phyloP scores from a whole-genome alignment of 148 eudicot genomes.

The Arbutus unedo region DNA sequence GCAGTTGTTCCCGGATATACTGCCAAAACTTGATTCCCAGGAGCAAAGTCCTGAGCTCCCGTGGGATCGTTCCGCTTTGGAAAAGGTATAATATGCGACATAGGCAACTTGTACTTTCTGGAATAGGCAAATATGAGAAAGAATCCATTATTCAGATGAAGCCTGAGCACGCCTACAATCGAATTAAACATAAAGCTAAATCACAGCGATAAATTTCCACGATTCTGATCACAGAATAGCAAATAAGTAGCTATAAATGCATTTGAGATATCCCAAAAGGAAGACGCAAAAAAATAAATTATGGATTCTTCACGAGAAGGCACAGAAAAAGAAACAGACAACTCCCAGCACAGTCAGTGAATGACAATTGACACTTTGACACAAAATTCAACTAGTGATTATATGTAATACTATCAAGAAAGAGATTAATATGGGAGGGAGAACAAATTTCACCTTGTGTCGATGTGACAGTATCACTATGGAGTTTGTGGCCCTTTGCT shows the following conservation, averaged over 20 bases:
- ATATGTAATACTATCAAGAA: background rate
- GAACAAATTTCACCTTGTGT: background rate
- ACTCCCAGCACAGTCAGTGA: background rate
- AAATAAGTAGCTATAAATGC: background rate
- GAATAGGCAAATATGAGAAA: slow-evolving; percentile 9
- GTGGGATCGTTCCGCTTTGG: slow-evolving; percentile 77
- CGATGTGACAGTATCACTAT: background rate
- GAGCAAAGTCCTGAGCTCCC: slow-evolving; percentile 64
- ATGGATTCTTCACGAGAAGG: background rate
- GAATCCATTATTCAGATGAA: slow-evolving; percentile 2
- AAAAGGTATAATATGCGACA: slow-evolving; percentile 84
- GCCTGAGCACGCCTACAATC: background rate
- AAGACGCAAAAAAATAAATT: background rate
- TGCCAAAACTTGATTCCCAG: slow-evolving; percentile 83
- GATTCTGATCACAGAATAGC: background rate
- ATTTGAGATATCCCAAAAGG: background rate
- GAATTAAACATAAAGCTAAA: background rate
- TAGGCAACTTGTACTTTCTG: slow-evolving; percentile 85
- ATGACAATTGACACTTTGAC: background rate
- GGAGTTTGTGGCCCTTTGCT: background rate
- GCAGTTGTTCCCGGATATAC: slow-evolving; percentile 96
- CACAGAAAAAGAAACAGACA: background rate
- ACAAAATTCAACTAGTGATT: background rate
- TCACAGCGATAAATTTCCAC: background rate
- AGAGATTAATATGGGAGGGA: background rate